Conservation (phyloP, 163 green algal species). For the Volvox carteri region DNA sequence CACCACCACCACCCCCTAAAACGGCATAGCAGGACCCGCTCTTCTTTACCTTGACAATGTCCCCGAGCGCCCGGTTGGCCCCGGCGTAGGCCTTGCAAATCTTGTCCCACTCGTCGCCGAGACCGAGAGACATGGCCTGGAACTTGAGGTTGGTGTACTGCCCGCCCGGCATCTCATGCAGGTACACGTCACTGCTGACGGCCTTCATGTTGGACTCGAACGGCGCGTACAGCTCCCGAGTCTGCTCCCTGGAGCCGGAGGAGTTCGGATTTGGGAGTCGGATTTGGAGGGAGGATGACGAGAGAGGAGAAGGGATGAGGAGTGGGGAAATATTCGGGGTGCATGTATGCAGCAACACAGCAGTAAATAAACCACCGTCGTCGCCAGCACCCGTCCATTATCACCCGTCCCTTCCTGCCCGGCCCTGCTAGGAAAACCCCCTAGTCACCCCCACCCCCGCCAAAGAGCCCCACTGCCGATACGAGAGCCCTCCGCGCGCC, state of each 20-base stretch:
- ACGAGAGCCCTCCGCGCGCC: too few species aligned
- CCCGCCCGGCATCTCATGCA: constrained; percentile 91
- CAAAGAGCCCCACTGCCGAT: too few species aligned
- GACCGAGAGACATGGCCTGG: constrained; percentile 76
- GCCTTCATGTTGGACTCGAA: constrained; percentile 91
- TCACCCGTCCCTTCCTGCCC: too few species aligned
- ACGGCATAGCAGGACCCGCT: background rate
- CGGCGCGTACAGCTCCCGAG: constrained; percentile 89
- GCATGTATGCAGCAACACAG: too few species aligned
- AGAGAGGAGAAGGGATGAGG: too few species aligned
- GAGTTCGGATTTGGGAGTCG: too few species aligned
- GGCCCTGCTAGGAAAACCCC: too few species aligned
- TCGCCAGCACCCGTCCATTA: too few species aligned
- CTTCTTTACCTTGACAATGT: constrained; percentile 96
- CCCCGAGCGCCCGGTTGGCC: constrained; percentile 90
- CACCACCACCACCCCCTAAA: background rate
- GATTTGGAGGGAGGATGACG: too few species aligned
- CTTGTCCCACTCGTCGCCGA: constrained; percentile 89
- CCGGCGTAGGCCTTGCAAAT: constrained; percentile 92
- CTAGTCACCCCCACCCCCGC: too few species aligned
- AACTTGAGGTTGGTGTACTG: constrained; percentile 99
- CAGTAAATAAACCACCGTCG: too few species aligned
- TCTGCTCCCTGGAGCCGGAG: constrained; percentile 84
- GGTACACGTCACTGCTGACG: constrained; percentile 90
- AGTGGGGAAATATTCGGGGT: too few species aligned